phyloP scores from a whole-genome alignment of 2,329 filamentous ascomycete species.

The Diplodia intermedia region DNA sequence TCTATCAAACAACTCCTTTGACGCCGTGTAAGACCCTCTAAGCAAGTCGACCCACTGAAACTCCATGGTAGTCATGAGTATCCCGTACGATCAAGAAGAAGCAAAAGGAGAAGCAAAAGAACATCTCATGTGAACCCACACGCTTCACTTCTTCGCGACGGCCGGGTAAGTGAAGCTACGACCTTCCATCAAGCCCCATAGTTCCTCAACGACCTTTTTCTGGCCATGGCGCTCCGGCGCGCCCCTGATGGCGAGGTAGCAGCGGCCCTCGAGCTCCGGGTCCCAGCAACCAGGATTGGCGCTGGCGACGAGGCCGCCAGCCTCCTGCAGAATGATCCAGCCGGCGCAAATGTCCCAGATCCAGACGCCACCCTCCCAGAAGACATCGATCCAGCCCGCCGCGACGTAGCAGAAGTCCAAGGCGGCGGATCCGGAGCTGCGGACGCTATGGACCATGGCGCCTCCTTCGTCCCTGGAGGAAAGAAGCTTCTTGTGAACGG shows the following conservation, averaged over 20 bases:
- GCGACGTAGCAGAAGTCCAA: conserved; percentile 51
- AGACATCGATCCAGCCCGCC: conserved; percentile 44
- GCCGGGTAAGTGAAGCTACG: conserved; percentile 41
- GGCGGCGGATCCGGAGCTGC: conserved; percentile 46
- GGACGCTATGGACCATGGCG: conserved; percentile 45
- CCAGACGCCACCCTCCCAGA: conserved; percentile 49
- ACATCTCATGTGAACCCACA: background rate
- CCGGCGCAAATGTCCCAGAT: conserved; percentile 49
- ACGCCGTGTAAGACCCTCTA: background rate
- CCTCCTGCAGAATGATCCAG: conserved; percentile 49
- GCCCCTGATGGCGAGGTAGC: conserved; percentile 45
- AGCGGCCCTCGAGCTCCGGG: conserved; percentile 44
- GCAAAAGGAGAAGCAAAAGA: background rate
- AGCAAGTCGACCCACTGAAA: no score
- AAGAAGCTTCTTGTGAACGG: conserved; percentile 42
- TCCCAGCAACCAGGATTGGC: conserved; percentile 48
- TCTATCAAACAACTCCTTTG: background rate
- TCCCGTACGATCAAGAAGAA: no score
- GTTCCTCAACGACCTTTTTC: conserved; percentile 43
- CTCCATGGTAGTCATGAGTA: no score
- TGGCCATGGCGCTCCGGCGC: conserved; percentile 43
- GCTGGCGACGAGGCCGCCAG: conserved; percentile 46
- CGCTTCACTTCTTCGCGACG: conserved; percentile 17
- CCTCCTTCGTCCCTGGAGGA: conserved; percentile 41
- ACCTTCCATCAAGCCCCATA: conserved; percentile 48